Evolutionary conservation across 73 alveolate species (phyloP).

Genomic region (Urostyla sp.): DNA sequence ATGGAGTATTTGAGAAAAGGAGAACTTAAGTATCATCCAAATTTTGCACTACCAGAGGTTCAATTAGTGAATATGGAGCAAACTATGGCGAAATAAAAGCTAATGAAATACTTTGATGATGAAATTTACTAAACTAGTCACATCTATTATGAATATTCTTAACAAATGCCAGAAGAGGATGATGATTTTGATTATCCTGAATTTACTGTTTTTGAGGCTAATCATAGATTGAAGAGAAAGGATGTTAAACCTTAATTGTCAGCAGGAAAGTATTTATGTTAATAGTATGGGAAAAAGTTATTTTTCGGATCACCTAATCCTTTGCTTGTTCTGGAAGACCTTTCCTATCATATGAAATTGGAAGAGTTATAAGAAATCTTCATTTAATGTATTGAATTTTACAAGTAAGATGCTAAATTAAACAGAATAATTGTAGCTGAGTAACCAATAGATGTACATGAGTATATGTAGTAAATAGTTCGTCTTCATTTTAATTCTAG

Average conservation of each 20-base stretch:
- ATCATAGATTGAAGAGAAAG: conserved; percentile 32
- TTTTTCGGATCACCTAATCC: conserved; percentile 65
- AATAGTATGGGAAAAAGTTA: conserved; percentile 14
- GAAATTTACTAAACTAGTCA: conserved; percentile 19
- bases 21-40: conserved; percentile 30
- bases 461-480: neutral
- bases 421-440: neutral
- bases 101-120: conserved; percentile 4
- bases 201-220: conserved; percentile 47
- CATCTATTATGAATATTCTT: conserved; percentile 1
- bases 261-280: conserved; percentile 13
- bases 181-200: conserved; percentile 31
- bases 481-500: neutral
- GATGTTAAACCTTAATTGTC: conserved; percentile 47
- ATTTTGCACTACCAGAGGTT: neutral
- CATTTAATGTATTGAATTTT: neutral
- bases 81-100: conserved; percentile 27
- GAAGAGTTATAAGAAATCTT: conserved; percentile 25
- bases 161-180: neutral
- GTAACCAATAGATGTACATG: conserved; percentile 15
- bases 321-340: conserved; percentile 46
- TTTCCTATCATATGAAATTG: conserved; percentile 8
- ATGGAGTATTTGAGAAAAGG: conserved; percentile 52
- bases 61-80: neutral
- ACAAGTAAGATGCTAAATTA: neutral